Evolutionary conservation across 495 filamentous ascomycete species (phyloP), one percentile per base, ranked within the genome.

Genomic region (Xylaria grammica): DNA sequence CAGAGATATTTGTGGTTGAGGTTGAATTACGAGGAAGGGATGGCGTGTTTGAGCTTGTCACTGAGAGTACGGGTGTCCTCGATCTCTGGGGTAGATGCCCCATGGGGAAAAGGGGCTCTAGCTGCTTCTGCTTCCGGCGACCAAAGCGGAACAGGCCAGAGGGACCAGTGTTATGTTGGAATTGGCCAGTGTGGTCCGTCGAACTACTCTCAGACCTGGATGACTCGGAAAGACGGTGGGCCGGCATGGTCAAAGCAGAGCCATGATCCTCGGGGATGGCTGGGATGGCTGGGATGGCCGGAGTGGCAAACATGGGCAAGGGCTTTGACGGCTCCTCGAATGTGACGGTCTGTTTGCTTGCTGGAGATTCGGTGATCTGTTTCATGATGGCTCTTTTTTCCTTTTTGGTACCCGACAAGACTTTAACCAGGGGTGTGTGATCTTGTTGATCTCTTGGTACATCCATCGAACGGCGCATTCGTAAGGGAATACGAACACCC

Each of bases 191-290:
- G 45, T 87, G 89, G 34, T 96, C 93, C n/a, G 84, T 87, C 11
- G 88, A 87, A 75, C 93, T 96, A 29, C 87, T 89, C 72, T 97
- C 93, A 20, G 94, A 97, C 56, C 92, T 87, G 24, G 93, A 97
- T 0, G 95, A 97, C 65, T 97, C 95, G 4, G 95, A 97, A 26
- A 92, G 81, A 44, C 95, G 83, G 55, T 86, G 84, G 48, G 89
- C 82, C 2, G 89, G 87, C 15, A 91, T 82, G 4, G 90, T 85
- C 50, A 96, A 69, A 40, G 88, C 77, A 46, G 90, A 84, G 73
- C 81, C 82, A 4, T 84, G 84, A 57, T 93, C 90, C 62, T 90
- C 89, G 54, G 81, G 80, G 53, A 88, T 89, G 10, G 87, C 81
- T 50, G 88, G 83, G n/a, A n/a, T n/a, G n/a, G n/a, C n/a, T n/a